Evolutionary conservation across 208 protist species (phyloP), one percentile per base, ranked within the genome.

Genomic region (Acanthamoeba sp.): DNA sequence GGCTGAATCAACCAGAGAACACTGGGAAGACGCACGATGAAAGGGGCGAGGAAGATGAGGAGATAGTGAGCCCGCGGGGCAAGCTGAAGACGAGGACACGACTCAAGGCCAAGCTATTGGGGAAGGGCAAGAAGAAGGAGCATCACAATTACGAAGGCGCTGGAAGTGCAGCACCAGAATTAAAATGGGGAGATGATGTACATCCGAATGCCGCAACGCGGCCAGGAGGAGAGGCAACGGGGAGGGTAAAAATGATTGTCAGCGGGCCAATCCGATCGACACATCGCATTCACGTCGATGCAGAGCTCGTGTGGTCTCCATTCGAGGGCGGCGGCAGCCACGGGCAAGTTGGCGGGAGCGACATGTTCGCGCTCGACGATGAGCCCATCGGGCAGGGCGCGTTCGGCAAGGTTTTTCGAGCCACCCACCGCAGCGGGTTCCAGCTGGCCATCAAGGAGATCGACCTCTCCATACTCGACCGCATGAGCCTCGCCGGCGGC

Each of bases 361-460:
- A 27, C 69, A 50, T 59, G 66, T 85, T 55, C 66, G 16, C 36
- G 14, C 90, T 66, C 36, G 34, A 71, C 52, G 34, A 84, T 12
- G 90, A 93, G 27, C 48, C 66, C 90, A 84, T 93, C 34, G 90
- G 90, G 48, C 66, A 93, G 69, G 90, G 90, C 12, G 90, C 90
- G 40, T 93, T 93, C 45, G 90, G 90, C n/a, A 78, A 84, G 50
- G 90, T 93, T 10, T 93, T 66, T 18, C 59, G 71, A 9, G 90
- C 90, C 29, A 93, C 69, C 10, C 90, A 93, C 45, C 9, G 48
- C 4, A 93, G 90, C 90, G 90, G 90, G 29, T 93, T 93, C 38
- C 66, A 93, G 69, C 71, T 93, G 66, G 90, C 90, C 66, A 84
- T 93, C 90, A 93, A 93, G 71, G 90, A 84, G 50, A 93, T 93